These are phyloP conservation scores for Chrysopogon serrulatus DNA, from an alignment of 176 grass and related monocot genomes.

Conservation along the genomic window DNA sequence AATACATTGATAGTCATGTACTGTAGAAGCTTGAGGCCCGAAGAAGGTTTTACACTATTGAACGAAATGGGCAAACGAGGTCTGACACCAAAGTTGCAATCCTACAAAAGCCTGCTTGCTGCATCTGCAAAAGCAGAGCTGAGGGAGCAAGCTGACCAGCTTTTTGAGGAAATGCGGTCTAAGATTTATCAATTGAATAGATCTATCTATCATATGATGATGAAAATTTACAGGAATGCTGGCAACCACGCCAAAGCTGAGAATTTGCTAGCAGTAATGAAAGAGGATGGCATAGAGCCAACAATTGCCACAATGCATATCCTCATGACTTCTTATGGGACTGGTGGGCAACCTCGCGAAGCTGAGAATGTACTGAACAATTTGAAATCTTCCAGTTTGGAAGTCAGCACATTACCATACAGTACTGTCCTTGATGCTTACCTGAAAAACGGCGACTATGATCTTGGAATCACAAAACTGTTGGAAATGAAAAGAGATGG, in stretches of 20 bases:
- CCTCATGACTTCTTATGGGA: slow-evolving; percentile 87
- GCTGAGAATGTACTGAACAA: slow-evolving; percentile 86
- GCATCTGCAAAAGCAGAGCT: slow-evolving; percentile 74
- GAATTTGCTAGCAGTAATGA: slow-evolving; percentile 73
- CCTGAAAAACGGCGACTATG: slow-evolving; percentile 82
- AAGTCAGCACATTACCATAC: slow-evolving; percentile 76
- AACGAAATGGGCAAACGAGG: slow-evolving; percentile 75
- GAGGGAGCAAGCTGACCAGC: slow-evolving; percentile 76
- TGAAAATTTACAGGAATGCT: slow-evolving; percentile 87
- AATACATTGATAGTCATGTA: slow-evolving; percentile 91
- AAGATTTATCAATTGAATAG: slow-evolving; percentile 71
- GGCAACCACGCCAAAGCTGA: slow-evolving; percentile 78
- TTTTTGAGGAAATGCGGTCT: slow-evolving; percentile 68
- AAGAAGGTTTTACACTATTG: slow-evolving; percentile 79
- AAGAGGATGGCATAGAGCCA: slow-evolving; percentile 71
- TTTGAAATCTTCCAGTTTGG: slow-evolving; percentile 64
- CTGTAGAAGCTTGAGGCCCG: slow-evolving; percentile 71
- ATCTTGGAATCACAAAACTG: slow-evolving; percentile 63
- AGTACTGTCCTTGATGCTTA: slow-evolving; percentile 84
- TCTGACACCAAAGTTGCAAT: slow-evolving; percentile 67
- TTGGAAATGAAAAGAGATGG: slow-evolving; percentile 76
- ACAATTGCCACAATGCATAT: slow-evolving; percentile 92
- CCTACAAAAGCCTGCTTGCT: slow-evolving; percentile 90
- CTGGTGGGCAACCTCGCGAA: slow-evolving; percentile 61
- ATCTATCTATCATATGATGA: slow-evolving; percentile 86